Conservation (phyloP, 2,329 filamentous ascomycete genomes). For the Endothia cerciana region DNA sequence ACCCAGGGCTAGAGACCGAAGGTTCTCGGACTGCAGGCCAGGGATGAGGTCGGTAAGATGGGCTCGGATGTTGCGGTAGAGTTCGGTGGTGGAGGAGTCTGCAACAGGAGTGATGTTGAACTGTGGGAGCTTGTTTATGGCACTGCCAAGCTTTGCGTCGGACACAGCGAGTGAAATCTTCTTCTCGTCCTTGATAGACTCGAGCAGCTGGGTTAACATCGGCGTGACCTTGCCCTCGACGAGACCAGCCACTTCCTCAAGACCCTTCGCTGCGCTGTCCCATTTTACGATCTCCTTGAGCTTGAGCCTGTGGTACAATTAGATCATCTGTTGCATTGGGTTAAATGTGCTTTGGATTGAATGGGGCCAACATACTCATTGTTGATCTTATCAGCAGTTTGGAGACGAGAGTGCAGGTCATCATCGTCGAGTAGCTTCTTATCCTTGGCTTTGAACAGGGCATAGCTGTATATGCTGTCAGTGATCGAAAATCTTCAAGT, state of each 20-base stretch:
- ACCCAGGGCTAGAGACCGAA: conserved; percentile 94
- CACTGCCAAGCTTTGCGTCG: conserved; percentile 87
- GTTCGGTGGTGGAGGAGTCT: conserved; percentile 80
- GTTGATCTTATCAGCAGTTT: conserved; percentile 81
- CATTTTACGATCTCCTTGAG: conserved; percentile 98
- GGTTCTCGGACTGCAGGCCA: conserved; percentile 79
- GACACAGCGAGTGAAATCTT: conserved; percentile 94
- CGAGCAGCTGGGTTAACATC: conserved; percentile 78
- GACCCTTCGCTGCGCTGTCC: conserved; percentile 85
- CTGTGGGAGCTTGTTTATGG: conserved; percentile 89
- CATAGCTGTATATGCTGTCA: conserved; percentile 69
- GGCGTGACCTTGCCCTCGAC: conserved; percentile 95
- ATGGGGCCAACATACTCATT: conserved; percentile 68
- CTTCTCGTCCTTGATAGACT: conserved; percentile 95
- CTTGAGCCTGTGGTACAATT: conserved; percentile 67
- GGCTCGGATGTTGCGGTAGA: conserved; percentile 93
- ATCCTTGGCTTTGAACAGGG: conserved; percentile 96
- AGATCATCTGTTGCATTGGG: conserved; percentile 15
- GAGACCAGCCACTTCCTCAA: conserved; percentile 87
- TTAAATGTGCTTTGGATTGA: background rate
- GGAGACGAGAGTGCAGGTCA: conserved; percentile 77
- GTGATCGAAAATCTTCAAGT: conserved; percentile 24
- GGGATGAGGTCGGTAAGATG: conserved; percentile 90
- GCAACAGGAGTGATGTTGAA: conserved; percentile 83
- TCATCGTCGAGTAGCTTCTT: conserved; percentile 90